Evolutionary conservation across 106 monocot genomes (phyloP), one percentile per base, ranked within the genome.

Genomic region (Dioscorea dumetorum): DNA sequence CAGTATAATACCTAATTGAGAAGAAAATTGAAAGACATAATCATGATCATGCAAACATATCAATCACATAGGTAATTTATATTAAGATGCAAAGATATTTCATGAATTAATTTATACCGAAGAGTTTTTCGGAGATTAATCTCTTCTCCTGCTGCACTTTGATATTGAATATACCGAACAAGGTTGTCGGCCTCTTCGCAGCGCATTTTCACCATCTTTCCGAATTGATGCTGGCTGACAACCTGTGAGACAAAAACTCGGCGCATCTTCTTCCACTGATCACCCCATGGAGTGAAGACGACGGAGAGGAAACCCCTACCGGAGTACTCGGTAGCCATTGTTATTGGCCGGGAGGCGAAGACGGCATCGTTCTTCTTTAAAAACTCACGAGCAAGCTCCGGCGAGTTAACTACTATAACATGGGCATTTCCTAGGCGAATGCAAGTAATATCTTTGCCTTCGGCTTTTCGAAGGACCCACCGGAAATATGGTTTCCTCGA

Each of bases 181-280:
- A 82, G 13, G 75, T 82, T 64, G 18, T 86, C 78, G 0, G 78
- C 86, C 75, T 82, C 86, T 24, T 86, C 72, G 3, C 12, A n/a
- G 2, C 77, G 57, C 16, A 41, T 22, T 0, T 48, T 33, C 12
- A 20, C 35, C 12, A 52, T 35, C 56, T 32, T 56, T 2, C 32
- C 69, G 49, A 81, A 70, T 50, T 62, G 78, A 2, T 53, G 6
- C 0, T 67, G 59, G 13, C 51, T 71, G 0, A 86, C 22, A 4
- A 86, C 49, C 64, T 85, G 77, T 0, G 82, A 82, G 17, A 71
- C 53, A 2, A 86, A 8, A 17, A 79, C 61, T 33, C 76, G 49
- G 33, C 79, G 58, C 82, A 86, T 86, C 76, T 86, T 86, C 82
- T 77, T 82, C 86, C 86, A 86, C 22, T 86, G 86, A 10, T 82